These are phyloP conservation scores for Phytophthora sansomeana DNA, from an alignment of 352 stramenopile species.

Conservation along the genomic window DNA sequence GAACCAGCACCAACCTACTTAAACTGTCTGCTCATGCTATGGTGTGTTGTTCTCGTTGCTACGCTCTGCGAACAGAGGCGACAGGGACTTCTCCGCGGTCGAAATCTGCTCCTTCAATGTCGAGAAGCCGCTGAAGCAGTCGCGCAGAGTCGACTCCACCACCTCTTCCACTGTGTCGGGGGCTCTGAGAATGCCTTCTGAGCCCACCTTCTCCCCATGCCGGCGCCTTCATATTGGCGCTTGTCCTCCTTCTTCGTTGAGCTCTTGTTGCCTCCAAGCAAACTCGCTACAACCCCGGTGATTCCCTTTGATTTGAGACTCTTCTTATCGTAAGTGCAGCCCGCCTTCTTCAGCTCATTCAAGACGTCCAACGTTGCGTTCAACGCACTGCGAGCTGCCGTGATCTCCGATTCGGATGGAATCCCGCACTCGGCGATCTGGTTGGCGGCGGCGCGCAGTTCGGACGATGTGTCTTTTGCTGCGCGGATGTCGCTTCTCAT, in stretches of 20 bases:
- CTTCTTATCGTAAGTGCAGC: conserved; percentile 16
- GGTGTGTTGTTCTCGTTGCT: neutral
- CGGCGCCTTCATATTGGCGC: neutral
- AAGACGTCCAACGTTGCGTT: conserved; percentile 12
- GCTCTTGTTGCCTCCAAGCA: conserved; percentile 9
- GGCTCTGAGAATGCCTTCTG: conserved; percentile 27
- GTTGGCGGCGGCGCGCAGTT: conserved; percentile 15
- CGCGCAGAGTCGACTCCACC: conserved; percentile 7
- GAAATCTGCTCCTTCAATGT: conserved; percentile 12
- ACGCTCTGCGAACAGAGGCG: conserved; percentile 6
- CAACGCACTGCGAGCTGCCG: conserved; percentile 11
- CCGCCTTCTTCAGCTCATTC: neutral
- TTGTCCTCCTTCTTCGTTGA: neutral
- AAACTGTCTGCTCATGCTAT: neutral
- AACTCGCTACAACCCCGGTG: conserved; percentile 3
- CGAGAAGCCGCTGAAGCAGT: conserved; percentile 14
- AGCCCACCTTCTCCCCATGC: conserved; percentile 10
- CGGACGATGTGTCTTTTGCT: conserved; percentile 11
- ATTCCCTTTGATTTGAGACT: conserved; percentile 17
- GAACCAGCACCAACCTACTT: neutral
- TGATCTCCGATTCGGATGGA: conserved; percentile 19
- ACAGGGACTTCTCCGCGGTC: conserved; percentile 12
- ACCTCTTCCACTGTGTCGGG: conserved; percentile 20
- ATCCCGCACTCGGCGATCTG: conserved; percentile 15
- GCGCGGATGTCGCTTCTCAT: conserved; percentile 12